Base-by-base conservation (phyloP, 2,329 filamentous ascomycete species). In the Dactylellina leptospora region DNA sequence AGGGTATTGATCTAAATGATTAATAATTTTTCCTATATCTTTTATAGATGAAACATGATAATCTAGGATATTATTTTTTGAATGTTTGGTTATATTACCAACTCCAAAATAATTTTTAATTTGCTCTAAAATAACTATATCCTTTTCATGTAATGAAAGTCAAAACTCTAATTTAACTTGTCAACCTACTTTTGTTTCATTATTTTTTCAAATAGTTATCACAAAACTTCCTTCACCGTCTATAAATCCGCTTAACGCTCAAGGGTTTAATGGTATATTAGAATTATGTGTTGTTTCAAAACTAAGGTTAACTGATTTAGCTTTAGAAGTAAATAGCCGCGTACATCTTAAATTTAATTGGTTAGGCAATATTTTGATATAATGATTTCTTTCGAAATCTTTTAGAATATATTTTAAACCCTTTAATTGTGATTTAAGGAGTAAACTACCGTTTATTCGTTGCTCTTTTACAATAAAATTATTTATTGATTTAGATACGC, bases 41-140 rank as follows among this genome's bases (percentile, higher is more conserved):
- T 40, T 44, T 18, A 55, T 20, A 25, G 50, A 36, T 36, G 11
- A 11, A 36, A 54, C 18, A 28, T 38, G 16, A 54, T 33, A 33
- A 59, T 27, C 4, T 40, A 40, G 28, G 25, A 40, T 63, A 60
- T 59, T 59, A 38, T 58, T 30, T 23, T 51, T 58, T 45, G 13
- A n/a, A 36, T 38, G 25, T 45, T 61, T 50, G 9, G 40, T 25
- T 6, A 55, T 42, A 56, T 42, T 36, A 27, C 48, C 59, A 13
- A 63, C 48, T 54, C 59, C 59, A 63, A 63, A 58, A 10, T 33
- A 63, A 53, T 22, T 23, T 63, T 55, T 58, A 58, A 63, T 55
- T 40, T 59, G 25, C 13, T 63, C 27, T 55, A 63, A 42, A 16
- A 63, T 13, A 53, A 27, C 20, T 27, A 16, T 28, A 50, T 51